Conservation (phyloP, 805 yeast genomes). For the Jamesozyma gamospora region DNA sequence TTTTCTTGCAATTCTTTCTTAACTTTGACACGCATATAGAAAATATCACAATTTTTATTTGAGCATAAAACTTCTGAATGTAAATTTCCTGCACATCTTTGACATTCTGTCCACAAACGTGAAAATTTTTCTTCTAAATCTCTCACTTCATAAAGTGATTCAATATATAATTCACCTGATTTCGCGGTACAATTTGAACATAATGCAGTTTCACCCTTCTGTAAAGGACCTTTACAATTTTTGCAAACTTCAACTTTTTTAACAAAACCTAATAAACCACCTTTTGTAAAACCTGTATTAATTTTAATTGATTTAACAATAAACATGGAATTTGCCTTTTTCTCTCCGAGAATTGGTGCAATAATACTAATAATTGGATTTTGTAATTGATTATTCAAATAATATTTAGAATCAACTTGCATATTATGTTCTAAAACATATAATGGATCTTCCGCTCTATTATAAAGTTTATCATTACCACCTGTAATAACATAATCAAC, state of each 20-base stretch:
- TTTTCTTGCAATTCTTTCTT: slow-evolving; percentile 35
- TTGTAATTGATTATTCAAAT: slow-evolving; percentile 82
- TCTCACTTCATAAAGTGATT: slow-evolving; percentile 70
- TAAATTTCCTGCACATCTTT: slow-evolving; percentile 89
- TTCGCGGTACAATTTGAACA: slow-evolving; percentile 68
- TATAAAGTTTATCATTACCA: slow-evolving; percentile 76
- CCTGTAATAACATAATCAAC: slow-evolving; percentile 93
- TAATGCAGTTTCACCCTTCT: slow-evolving; percentile 56
- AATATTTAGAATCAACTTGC: slow-evolving; percentile 90
- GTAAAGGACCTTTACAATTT: slow-evolving; percentile 75
- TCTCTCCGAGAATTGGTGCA: slow-evolving; percentile 88
- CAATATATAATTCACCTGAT: slow-evolving; percentile 73
- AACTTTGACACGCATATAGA: slow-evolving; percentile 76
- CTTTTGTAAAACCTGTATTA: slow-evolving; percentile 51
- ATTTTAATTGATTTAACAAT: slow-evolving; percentile 40
- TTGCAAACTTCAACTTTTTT: slow-evolving; percentile 82
- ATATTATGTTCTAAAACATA: slow-evolving; percentile 85
- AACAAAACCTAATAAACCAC: slow-evolving; percentile 87
- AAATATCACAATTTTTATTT: slow-evolving; percentile 93
- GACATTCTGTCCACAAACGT: slow-evolving; percentile 95
- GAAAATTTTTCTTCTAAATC: slow-evolving; percentile 74
- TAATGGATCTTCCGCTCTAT: slow-evolving; percentile 93
- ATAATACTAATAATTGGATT: slow-evolving; percentile 90
- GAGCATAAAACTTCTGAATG: slow-evolving; percentile 95
- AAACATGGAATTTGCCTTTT: slow-evolving; percentile 66